phyloP scores from a whole-genome alignment of 2,329 filamentous ascomycete species.

The Sporothrix curviconia region DNA sequence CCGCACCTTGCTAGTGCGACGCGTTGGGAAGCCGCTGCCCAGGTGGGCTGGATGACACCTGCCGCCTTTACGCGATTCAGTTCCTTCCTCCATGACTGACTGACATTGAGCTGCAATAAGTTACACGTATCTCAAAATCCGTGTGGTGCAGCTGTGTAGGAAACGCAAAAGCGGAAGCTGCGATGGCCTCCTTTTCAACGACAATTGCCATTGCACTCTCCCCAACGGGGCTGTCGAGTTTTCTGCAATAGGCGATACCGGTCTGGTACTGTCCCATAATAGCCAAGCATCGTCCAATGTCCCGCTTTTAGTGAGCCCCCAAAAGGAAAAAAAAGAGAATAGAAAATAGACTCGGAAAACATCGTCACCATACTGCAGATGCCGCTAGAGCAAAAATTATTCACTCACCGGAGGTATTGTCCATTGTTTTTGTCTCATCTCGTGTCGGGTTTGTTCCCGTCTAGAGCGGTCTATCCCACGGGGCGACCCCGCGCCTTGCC shows the following conservation, averaged over 20 bases:
- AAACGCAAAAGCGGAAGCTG: no score
- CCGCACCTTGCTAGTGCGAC: background rate
- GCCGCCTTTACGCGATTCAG: background rate
- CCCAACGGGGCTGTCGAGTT: background rate
- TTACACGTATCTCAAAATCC: no score
- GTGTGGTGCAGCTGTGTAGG: no score
- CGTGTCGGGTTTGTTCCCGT: background rate
- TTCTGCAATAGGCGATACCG: background rate
- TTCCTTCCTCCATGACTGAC: no score
- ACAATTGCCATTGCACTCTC: background rate
- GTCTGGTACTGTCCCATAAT: background rate
- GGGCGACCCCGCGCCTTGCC: slow-evolving; percentile 8
- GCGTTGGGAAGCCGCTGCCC: no score
- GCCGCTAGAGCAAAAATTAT: background rate
- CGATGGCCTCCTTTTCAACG: background rate
- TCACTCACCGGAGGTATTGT: background rate
- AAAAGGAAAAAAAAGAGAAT: background rate
- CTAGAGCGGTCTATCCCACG: background rate
- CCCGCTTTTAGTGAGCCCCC: background rate
- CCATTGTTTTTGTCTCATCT: background rate
- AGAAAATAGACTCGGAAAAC: background rate
- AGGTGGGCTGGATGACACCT: background rate
- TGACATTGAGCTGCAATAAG: no score
- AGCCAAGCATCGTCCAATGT: slow-evolving; percentile 3
- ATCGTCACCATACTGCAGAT: background rate